phyloP scores from a whole-genome alignment of 75 land plant genomes.

The Picea glauca region DNA sequence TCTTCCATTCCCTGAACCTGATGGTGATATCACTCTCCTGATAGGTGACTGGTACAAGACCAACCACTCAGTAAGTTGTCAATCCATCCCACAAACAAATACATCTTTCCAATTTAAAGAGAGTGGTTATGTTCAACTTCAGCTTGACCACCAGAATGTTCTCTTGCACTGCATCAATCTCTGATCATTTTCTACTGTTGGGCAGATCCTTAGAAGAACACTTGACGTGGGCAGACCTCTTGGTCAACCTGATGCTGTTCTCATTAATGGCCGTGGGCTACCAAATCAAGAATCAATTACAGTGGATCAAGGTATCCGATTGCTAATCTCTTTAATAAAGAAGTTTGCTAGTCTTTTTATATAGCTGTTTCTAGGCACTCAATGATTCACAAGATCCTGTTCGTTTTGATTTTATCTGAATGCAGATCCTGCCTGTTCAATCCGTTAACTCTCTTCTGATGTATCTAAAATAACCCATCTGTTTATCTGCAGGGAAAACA shows the following conservation, averaged over 20 bases:
- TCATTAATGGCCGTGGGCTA: slow-evolving; percentile 30
- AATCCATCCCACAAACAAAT: not conserved
- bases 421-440: too few species aligned
- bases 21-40: slow-evolving; percentile 59
- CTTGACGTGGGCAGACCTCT: slow-evolving; percentile 24
- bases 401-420: too few species aligned
- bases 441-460: too few species aligned
- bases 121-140: not conserved
- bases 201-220: slow-evolving; percentile 1
- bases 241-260: slow-evolving; percentile 32
- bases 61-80: slow-evolving; percentile 52
- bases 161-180: not conserved
- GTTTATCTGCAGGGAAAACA: slow-evolving; percentile 41
- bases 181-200: not conserved
- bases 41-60: slow-evolving; percentile 89
- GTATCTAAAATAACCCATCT: too few species aligned
- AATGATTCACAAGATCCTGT: too few species aligned
- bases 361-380: too few species aligned
- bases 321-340: too few species aligned
- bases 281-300: too few species aligned
- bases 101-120: not conserved
- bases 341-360: too few species aligned
- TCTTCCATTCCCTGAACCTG: slow-evolving; percentile 71
- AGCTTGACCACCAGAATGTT: not conserved
- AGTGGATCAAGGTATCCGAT: too few species aligned